Conservation (phyloP, 2,329 filamentous ascomycete species). For the Laburnicola sp. region DNA sequence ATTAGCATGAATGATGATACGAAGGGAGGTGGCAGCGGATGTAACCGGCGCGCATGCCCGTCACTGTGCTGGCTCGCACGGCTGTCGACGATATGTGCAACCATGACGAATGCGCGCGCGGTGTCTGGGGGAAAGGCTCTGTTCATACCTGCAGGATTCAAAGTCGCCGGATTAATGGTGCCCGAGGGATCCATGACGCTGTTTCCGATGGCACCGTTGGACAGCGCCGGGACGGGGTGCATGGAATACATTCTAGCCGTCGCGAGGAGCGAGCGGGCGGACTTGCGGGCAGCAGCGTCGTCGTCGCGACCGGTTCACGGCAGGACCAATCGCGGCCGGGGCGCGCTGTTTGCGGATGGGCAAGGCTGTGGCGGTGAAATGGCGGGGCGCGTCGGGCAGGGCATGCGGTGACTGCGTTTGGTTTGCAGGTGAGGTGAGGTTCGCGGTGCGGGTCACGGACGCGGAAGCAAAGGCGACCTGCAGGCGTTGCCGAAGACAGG, state of each 20-base stretch:
- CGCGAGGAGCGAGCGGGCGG: conserved; percentile 35
- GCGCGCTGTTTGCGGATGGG: conserved; percentile 16
- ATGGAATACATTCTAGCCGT: conserved; percentile 48
- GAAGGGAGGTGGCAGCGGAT: conserved; percentile 32
- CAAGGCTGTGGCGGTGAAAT: conserved; percentile 20
- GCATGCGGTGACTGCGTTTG: conserved; percentile 20
- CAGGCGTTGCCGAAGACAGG: conserved; percentile 24
- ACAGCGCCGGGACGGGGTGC: conserved; percentile 44
- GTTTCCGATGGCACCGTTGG: conserved; percentile 46
- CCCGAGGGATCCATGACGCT: conserved; percentile 47
- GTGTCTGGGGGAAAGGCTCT: conserved; percentile 1
- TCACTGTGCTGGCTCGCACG: conserved; percentile 9
- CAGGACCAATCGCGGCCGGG: conserved; percentile 28
- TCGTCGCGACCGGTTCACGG: conserved; percentile 17
- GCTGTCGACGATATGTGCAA: conserved; percentile 18
- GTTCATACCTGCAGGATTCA: conserved; percentile 44
- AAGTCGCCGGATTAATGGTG: conserved; percentile 48
- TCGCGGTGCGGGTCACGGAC: conserved; percentile 13
- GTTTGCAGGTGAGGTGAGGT: conserved; percentile 12
- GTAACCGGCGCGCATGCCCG: conserved; percentile 33
- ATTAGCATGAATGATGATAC: conserved; percentile 28
- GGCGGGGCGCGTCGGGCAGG: conserved; percentile 24
- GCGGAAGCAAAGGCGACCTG: conserved; percentile 21
- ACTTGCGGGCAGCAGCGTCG: conserved; percentile 31
- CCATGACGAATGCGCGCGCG: conserved; percentile 8